These are phyloP conservation scores for Micromonas commoda DNA, from an alignment of 139 green algal species.

Conservation along the genomic window DNA sequence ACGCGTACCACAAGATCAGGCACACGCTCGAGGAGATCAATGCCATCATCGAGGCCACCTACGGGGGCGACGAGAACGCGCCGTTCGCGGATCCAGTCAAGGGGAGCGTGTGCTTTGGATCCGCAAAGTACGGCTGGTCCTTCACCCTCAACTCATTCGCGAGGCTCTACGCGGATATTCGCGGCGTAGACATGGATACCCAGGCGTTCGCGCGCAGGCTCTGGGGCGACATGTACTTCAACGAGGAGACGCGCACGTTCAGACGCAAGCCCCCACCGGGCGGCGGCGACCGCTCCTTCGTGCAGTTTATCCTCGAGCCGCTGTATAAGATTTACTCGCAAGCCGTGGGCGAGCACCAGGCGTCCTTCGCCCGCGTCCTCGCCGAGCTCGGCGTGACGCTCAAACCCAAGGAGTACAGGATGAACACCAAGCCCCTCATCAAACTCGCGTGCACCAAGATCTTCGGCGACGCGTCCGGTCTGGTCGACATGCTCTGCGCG, in stretches of 20 bases:
- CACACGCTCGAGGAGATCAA: constrained; percentile 97
- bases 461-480: constrained; percentile 45
- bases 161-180: constrained; percentile 30
- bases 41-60: constrained; percentile 17
- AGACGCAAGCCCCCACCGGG: constrained; percentile 50
- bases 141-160: constrained; percentile 74
- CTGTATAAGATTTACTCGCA: constrained; percentile 89
- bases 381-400: constrained; percentile 79
- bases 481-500: constrained; percentile 87
- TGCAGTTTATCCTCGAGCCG: constrained; percentile 93
- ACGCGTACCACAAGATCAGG: constrained; percentile 96
- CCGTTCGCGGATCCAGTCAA: constrained; percentile 59
- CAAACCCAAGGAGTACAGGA: constrained; percentile 54
- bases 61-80: background rate
- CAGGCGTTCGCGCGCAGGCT: constrained; percentile 47
- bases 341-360: constrained; percentile 56
- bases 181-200: constrained; percentile 18
- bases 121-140: constrained; percentile 57
- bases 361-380: constrained; percentile 50
- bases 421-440: constrained; percentile 86
- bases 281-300: constrained; percentile 73
- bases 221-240: constrained; percentile 93
- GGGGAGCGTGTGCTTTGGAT: constrained; percentile 86
- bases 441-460: constrained; percentile 44
- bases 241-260: constrained; percentile 73